Evolutionary conservation across 495 filamentous ascomycete genomes (phyloP), one percentile per base, ranked within the genome.

Genomic region (Friedmanniomyces endolithicus): DNA sequence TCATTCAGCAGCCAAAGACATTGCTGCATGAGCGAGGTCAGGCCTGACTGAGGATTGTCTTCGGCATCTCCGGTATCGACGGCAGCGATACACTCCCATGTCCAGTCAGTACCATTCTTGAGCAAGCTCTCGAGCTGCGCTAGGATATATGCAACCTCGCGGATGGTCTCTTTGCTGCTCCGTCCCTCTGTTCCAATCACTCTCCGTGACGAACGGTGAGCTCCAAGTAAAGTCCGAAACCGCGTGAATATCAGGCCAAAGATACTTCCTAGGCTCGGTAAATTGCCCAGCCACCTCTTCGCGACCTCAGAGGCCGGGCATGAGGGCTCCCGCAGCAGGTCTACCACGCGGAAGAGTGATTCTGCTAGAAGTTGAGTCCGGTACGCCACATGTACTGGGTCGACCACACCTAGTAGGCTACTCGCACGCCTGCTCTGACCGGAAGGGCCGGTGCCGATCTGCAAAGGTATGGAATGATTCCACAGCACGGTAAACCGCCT

Each of bases 211-310:
- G 24, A 2, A 33, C 29, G 29, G 24, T 35, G 34, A 2, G n/a
- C 11, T 7, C 6, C 35, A 20, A 19, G 35, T 11, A 41, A 6
- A 23, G n/a, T 17, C 33, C 24, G 35, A 24, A 39, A 27, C 2
- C 24, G 49, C 11, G n/a, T 6, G 6, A 39, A 27, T 16, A 53
- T 8, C 12, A 44, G 34, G 37, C 24, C 27, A 33, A 48, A 39
- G 17, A 37, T 54, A 19, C 37, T 34, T n/a, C 17, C 34, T n/a
- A 48, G 22, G 35, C 40, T 46, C 1, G 43, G 33, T 4, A 56
- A 17, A 23, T 4, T 58, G 74, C 3, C 76, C 75, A n/a, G 65
- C 65, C 12, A 68, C 68, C 53, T 75, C 71, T 23, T 72, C 65
- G 41, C 78, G 12, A 37, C 29, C n/a, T 34, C 51, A 8, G 17